phyloP scores from a whole-genome alignment of 441 rosid genomes.

The Erodium texanum region DNA sequence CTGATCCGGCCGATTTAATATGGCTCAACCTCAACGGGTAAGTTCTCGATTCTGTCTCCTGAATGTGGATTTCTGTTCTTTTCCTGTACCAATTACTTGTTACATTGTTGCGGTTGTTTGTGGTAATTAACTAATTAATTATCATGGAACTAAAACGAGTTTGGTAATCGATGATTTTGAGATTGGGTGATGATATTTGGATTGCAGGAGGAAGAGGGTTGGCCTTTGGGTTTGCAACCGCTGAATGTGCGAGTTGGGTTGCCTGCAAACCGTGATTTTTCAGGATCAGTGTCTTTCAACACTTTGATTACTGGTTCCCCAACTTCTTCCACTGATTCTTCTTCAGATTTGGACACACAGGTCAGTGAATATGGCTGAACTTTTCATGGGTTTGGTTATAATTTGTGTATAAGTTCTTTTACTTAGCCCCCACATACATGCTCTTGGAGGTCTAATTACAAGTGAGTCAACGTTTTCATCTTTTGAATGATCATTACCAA shows the following conservation, averaged over 20 bases:
- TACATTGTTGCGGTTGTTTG: too few species aligned
- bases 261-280: constrained; percentile 15
- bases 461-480: neutral
- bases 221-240: constrained; percentile 55
- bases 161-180: neutral
- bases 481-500: too few species aligned
- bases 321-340: constrained; percentile 37
- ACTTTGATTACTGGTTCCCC: constrained; percentile 42
- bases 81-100: too few species aligned
- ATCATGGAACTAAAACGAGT: too few species aligned
- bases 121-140: too few species aligned
- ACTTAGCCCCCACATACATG: neutral
- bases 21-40: too few species aligned
- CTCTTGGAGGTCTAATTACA: neutral
- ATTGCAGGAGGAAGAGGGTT: constrained; percentile 39
- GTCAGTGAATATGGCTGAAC: constrained; percentile 22
- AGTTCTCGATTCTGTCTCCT: too few species aligned
- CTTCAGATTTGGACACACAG: constrained; percentile 51
- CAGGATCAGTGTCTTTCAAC: constrained; percentile 43
- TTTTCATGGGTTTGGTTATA: neutral
- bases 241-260: constrained; percentile 39
- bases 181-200: neutral
- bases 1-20: too few species aligned
- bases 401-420: neutral
- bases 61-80: too few species aligned